Evolutionary conservation across 495 filamentous ascomycete species (phyloP), one percentile per base, ranked within the genome.

Genomic region (Massariosphaeria phaeospora): DNA sequence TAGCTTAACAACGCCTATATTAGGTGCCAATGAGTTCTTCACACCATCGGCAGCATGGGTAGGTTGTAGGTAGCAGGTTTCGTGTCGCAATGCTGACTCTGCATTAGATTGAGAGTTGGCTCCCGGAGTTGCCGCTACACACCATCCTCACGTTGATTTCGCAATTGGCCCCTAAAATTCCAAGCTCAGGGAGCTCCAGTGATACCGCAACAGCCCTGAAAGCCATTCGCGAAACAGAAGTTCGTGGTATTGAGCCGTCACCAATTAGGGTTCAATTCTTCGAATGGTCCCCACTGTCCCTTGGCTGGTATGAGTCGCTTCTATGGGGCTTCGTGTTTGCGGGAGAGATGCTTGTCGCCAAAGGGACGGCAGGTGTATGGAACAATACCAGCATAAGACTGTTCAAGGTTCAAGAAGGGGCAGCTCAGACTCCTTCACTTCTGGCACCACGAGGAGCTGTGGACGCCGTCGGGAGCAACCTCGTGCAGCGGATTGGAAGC

Each of bases 261-360:
- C 78, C 87, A 0, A 73, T 85, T 40, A 80, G 86, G 29, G 83
- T 90, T 1, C 93, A 96, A 63, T 84, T 87, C 45, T 98, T 98
- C 68, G 88, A 95, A 71, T 98, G 93, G 93, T 91, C 91, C 1
- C 83, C 89, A 0, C 75, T 96, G 10, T 86, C 88, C 0, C 78
- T 98, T 31, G 93, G 94, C 41, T 98, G 93, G 93, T 98, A 98
- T 63, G 89, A 96, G 67, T 89, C 85, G 0, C 70, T 97, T 17
- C 79, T 98, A 6, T 98, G 93, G 93, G 83, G 88, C n/a, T 90
- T 96, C 70, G 82, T 96, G 58, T 98, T 96, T 70, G 79, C 84
- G 25, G 83, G 81, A 57, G 93, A 98, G 70, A 88, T 95, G 81
- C 80, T 89, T 39, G 84, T 95, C 2, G 77, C 84, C 0, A 88